These are phyloP conservation scores for Starmerella vitae DNA, from an alignment of 805 yeast species.

Conservation along the genomic window DNA sequence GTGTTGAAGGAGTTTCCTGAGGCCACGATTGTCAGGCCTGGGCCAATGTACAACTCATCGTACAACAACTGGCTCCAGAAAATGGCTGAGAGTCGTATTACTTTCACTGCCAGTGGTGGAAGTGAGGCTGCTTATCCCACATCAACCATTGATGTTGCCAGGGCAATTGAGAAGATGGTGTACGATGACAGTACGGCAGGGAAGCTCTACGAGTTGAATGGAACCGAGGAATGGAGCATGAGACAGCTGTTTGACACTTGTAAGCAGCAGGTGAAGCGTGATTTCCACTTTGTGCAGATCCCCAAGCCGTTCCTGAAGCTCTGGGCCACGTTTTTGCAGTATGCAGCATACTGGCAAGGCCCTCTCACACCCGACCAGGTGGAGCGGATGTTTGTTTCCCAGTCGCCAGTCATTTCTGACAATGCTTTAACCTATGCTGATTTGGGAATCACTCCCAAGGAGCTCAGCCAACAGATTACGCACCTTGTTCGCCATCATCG, in stretches of 20 bases:
- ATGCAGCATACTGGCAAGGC: constrained; percentile 35
- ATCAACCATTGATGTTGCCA: constrained; percentile 66
- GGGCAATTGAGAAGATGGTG: constrained; percentile 64
- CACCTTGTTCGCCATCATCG: constrained; percentile 23
- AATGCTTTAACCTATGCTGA: constrained; percentile 52
- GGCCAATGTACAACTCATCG: constrained; percentile 64
- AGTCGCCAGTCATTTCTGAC: constrained; percentile 39
- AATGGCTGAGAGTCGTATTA: constrained; percentile 41
- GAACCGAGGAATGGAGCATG: constrained; percentile 51
- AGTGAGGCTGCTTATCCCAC: constrained; percentile 54
- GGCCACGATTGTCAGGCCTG: constrained; percentile 75
- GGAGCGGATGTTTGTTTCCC: constrained; percentile 59
- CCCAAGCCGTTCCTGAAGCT: constrained; percentile 31
- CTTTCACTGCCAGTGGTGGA: constrained; percentile 54
- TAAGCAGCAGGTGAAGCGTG: constrained; percentile 41
- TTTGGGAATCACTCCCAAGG: constrained; percentile 51
- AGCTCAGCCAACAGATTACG: constrained; percentile 35
- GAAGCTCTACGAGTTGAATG: constrained; percentile 58
- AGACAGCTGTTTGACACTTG: constrained; percentile 58
- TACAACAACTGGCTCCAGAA: constrained; percentile 49
- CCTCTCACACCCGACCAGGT: constrained; percentile 55
- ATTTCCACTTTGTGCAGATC: constrained; percentile 30
- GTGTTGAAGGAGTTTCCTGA: constrained; percentile 58
- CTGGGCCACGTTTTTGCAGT: constrained; percentile 29
- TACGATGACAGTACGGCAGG: constrained; percentile 72